These are phyloP conservation scores for Chenopodium album DNA, from an alignment of 148 eudicot species.

Conservation along the genomic window DNA sequence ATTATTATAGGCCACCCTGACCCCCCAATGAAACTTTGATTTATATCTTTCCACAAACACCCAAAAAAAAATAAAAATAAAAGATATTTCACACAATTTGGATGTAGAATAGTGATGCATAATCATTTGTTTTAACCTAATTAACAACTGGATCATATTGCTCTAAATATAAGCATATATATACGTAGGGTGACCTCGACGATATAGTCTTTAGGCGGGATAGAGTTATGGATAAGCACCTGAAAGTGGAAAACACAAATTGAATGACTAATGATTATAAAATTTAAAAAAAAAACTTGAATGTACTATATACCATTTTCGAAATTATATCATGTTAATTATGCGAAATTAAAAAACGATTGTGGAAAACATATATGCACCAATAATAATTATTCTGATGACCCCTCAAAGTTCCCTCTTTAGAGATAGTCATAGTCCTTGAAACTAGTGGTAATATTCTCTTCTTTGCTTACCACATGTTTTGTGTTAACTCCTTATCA, in stretches of 20 bases:
- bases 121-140: neutral
- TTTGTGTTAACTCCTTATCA: conserved; percentile 14
- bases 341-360: too few species aligned
- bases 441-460: conserved; percentile 12
- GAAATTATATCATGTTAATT: too few species aligned
- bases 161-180: neutral
- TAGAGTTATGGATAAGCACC: too few species aligned
- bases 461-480: conserved; percentile 31
- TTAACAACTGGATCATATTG: neutral
- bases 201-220: too few species aligned
- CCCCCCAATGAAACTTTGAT: neutral
- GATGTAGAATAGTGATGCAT: neutral
- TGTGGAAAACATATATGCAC: neutral
- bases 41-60: neutral
- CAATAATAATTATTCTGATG: neutral
- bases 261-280: neutral
- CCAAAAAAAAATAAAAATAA: neutral
- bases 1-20: conserved; percentile 8
- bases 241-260: too few species aligned
- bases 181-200: too few species aligned
- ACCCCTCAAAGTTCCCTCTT: conserved; percentile 8
- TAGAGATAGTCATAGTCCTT: conserved; percentile 14
- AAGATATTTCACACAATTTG: neutral
- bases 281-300: neutral
- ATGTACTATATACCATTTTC: too few species aligned